Percentiles rank a stretch among this genome's conserved stretches.
Evolutionary conservation across 148 eudicot genomes (phyloP).

Genomic region (Chenopodium album): DNA sequence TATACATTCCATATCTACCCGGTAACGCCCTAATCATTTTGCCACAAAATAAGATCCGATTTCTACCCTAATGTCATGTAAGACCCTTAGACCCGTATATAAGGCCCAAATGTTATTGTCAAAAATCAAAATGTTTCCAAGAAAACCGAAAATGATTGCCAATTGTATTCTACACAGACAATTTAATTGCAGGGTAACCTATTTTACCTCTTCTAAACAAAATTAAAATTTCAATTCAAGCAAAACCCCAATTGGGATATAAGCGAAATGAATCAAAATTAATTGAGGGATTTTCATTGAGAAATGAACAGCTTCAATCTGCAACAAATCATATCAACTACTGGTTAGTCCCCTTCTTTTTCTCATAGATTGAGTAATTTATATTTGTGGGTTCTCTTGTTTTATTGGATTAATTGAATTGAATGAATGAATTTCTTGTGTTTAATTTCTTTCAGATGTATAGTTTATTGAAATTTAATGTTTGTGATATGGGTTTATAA

Average conservation of each 20-base stretch:
- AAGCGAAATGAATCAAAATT: not conserved
- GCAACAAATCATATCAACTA: not conserved
- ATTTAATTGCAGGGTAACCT: too few species aligned
- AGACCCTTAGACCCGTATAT: too few species aligned
- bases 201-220: too few species aligned
- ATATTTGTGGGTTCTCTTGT: not conserved
- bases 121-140: too few species aligned
- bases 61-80: too few species aligned
- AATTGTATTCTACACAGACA: too few species aligned
- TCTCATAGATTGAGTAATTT: not conserved
- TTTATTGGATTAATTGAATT: not conserved
- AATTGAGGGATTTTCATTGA: not conserved
- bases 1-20: too few species aligned
- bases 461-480: not conserved
- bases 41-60: too few species aligned
- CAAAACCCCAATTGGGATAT: not conserved
- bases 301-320: not conserved
- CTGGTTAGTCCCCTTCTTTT: not conserved
- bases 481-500: not conserved
- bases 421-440: not conserved
- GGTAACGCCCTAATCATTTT: too few species aligned
- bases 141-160: too few species aligned
- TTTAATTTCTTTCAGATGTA: not conserved
- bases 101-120: too few species aligned
- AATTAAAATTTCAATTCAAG: too few species aligned